phyloP scores from a whole-genome alignment of 2,329 filamentous ascomycete genomes.

The Diaporthe capsici region DNA sequence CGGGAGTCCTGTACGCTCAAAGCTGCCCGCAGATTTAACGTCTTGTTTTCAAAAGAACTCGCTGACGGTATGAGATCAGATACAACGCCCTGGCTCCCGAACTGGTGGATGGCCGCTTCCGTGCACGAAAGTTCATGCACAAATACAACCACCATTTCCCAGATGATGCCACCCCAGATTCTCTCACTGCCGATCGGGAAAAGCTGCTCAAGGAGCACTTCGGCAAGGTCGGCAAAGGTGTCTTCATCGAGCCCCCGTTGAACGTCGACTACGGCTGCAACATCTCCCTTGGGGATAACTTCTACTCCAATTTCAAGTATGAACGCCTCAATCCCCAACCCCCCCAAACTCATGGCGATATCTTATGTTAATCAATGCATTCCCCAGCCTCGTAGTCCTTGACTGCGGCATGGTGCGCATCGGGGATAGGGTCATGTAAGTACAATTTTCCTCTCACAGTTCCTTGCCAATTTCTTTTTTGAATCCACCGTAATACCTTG shows the following conservation, averaged over 20 bases:
- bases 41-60: background rate
- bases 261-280: slow-evolving; percentile 77
- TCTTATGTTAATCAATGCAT: slow-evolving; percentile 51
- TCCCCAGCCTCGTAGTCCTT: slow-evolving; percentile 69
- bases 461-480: too few species aligned
- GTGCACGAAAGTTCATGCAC: slow-evolving; percentile 67
- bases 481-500: too few species aligned
- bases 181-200: slow-evolving; percentile 57
- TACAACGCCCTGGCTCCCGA: slow-evolving; percentile 66
- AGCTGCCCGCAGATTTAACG: background rate
- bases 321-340: background rate
- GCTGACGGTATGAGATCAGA: slow-evolving; percentile 49
- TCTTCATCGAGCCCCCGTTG: slow-evolving; percentile 73
- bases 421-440: slow-evolving; percentile 73
- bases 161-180: slow-evolving; percentile 58
- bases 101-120: slow-evolving; percentile 65
- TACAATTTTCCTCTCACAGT: too few species aligned
- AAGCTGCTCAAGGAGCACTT: slow-evolving; percentile 65
- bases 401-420: slow-evolving; percentile 81
- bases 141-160: slow-evolving; percentile 72
- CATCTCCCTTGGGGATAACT: slow-evolving; percentile 71
- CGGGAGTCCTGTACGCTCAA: slow-evolving; percentile 68
- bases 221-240: slow-evolving; percentile 63
- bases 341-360: slow-evolving; percentile 48
- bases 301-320: slow-evolving; percentile 74